Evolutionary conservation across 2,329 filamentous ascomycete species (phyloP), one percentile per base, ranked within the genome.

Genomic region (Tympanopsis confertula): DNA sequence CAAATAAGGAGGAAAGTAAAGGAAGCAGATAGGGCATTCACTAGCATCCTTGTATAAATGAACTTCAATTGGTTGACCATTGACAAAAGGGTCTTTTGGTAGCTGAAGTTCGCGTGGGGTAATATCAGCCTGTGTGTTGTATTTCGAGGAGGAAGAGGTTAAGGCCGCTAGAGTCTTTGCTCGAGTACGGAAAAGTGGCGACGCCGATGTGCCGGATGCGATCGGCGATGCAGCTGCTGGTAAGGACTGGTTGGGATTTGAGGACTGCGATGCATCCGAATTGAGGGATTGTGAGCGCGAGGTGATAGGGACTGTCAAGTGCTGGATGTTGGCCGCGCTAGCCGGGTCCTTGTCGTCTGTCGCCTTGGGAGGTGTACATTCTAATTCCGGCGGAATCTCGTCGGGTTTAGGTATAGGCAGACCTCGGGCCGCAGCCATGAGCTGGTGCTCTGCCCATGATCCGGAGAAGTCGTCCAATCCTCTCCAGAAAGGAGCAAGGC

Each of bases 11-110:
- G 91, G 91, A 47, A 96, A 98, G 49, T 87, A 93, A 38, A 96
- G 68, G 55, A 96, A 94, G 64, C 91, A 98, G 44, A 98, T 94
- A 4, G 91, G 89, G 50, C 91, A 98, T 55, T 98, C 91, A 5
- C 68, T 64, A 3, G 86, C 82, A 47, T 94, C 78, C 56, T 94
- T 94, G 67, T 98, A 98, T 2, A 98, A 65, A 46, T 86, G 89
- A 1, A 88, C 89, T 58, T 96, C 91, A 35, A 96, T 69, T 1
- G 84, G 83, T 48, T 94, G 86, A n/a, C 91, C 89, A 48, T 96
- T 94, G 33, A 96, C 84, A 49, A 83, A 89, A 0, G 85, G 84
- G 47, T 95, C 87, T 42, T 78, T 70, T 0, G 87, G 82, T 3
- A 95, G 65, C 41, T 78, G 68, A n/a, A 88, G 63, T 59, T 95